Percentiles rank a stretch among this genome's conserved stretches.
These are phyloP conservation scores for Fusarium haematococcum DNA, from an alignment of 2,329 filamentous ascomycete species.

Conservation along the genomic window DNA sequence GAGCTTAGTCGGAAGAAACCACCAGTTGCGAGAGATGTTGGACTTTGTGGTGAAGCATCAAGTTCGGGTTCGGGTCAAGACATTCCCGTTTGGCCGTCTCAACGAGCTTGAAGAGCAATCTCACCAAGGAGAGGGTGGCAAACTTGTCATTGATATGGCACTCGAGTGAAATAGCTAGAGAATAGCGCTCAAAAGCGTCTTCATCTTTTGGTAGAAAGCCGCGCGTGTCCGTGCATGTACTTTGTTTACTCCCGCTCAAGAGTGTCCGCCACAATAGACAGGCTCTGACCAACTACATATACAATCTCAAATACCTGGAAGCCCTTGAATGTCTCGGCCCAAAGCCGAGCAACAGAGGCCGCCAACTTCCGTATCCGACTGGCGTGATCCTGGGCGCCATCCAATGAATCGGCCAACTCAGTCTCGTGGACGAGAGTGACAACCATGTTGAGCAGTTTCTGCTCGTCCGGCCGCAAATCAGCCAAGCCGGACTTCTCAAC, in stretches of 20 bases:
- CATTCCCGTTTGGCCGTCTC: neutral
- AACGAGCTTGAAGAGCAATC: neutral
- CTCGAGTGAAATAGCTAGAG: neutral
- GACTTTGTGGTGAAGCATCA: neutral
- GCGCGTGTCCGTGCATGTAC: neutral
- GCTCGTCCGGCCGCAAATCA: neutral
- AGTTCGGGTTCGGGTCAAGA: neutral
- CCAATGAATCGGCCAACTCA: neutral
- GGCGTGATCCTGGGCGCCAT: neutral
- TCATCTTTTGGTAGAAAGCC: neutral
- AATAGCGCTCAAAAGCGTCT: neutral
- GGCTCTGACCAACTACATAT: conserved; percentile 11
- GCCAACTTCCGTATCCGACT: conserved; percentile 13
- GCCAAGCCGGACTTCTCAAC: conserved; percentile 2
- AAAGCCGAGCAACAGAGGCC: conserved; percentile 10
- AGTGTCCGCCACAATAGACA: neutral
- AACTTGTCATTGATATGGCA: neutral
- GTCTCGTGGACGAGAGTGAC: conserved; percentile 6
- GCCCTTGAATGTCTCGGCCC: conserved; percentile 29
- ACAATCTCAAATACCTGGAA: conserved; percentile 32
- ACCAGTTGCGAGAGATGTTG: neutral
- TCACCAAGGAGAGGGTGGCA: neutral
- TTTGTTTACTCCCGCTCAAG: neutral
- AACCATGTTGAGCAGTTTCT: conserved; percentile 16
- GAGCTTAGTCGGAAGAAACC: neutral